phyloP scores from a whole-genome alignment of 2,329 filamentous ascomycete genomes.

The Trichoderma arundinaceum region DNA sequence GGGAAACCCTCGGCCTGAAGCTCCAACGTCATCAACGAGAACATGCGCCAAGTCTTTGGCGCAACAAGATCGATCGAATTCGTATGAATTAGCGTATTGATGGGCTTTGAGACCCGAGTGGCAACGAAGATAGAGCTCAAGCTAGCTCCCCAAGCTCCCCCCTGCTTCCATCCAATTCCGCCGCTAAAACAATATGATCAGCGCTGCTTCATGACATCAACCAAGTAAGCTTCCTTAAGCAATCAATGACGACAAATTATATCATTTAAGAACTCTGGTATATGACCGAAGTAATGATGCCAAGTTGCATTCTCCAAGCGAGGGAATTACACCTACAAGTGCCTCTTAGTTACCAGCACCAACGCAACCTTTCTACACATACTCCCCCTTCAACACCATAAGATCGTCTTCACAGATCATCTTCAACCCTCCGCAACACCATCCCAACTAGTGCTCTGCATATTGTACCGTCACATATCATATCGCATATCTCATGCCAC shows the following conservation, averaged over 20 bases:
- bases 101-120: neutral
- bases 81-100: neutral
- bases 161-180: neutral
- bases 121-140: neutral
- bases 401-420: neutral
- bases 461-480: neutral
- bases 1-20: neutral
- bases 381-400: neutral
- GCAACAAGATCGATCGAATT: neutral
- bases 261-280: neutral
- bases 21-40: neutral
- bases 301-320: neutral
- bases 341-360: neutral
- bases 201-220: conserved; percentile 16
- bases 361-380: neutral
- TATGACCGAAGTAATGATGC: no score
- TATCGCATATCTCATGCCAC: neutral
- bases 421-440: no score
- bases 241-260: conserved; percentile 18
- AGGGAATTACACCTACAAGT: neutral
- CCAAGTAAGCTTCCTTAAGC: neutral
- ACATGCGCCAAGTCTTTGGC: neutral
- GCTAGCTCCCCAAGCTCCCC: neutral
- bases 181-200: conserved; percentile 13
- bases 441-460: no score